Evolutionary conservation across 495 filamentous ascomycete species (phyloP), one percentile per base, ranked within the genome.

Genomic region (Recurvomyces mirabilis): DNA sequence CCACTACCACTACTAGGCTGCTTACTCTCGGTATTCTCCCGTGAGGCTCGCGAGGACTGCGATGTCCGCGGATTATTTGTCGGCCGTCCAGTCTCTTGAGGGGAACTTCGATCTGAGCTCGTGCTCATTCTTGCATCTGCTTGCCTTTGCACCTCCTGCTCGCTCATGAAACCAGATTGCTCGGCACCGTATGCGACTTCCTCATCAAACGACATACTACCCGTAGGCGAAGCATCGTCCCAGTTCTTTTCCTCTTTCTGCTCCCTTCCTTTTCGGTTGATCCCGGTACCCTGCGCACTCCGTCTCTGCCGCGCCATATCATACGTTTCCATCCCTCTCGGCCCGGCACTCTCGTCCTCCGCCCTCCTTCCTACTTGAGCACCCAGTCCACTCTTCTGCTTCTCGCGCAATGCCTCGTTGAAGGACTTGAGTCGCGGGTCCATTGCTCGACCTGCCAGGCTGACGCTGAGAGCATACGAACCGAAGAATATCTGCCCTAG

Each of bases 381-480:
- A 17, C 25, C 38, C 31, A 22, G 18, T 22, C 37, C 30, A 6
- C 23, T 28, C 33, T 28, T 29, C 32, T 24, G 15, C 23, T 30
- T 21, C 29, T 26, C 18, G 38, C 37, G 49, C 36, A 57, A 23
- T 5, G 26, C 53, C 26, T 56, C 33, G 12, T 31, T 55, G 24
- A 58, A 48, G 1, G 57, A 41, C 30, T 47, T 55, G 30, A 61
- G 25, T 19, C 59, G 11, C 43, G 54, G 51, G 51, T 61, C 59
- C 35, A 35, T 19, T 33, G 15, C 17, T n/a, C 41, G 22, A 1
- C 38, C 36, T 13, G 47, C 45, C 10, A 34, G n/a, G 9, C 33
- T 36, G 5, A 37, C 30, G 12, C 39, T 42, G 2, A 44, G 0
- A 5, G 36, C 51, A 31, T 58, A 58, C 13, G 29, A 43, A 2